phyloP scores from a whole-genome alignment of 768 basidiomycete genomes.

The Tricholomella constricta region DNA sequence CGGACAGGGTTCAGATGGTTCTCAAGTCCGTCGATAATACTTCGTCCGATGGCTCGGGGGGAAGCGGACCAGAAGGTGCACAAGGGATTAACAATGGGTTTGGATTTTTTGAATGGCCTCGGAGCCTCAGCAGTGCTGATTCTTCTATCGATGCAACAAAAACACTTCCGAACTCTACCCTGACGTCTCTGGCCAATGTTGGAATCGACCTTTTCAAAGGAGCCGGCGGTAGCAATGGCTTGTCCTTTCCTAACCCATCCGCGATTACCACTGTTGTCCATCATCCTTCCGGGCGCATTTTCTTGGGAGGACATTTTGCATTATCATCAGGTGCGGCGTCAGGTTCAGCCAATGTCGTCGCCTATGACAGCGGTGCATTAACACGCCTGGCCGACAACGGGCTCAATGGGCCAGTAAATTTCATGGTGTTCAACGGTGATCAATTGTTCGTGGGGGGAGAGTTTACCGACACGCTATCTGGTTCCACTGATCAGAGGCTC shows the following conservation, averaged over 20 bases:
- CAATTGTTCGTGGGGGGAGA: constrained; percentile 84
- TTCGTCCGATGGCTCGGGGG: constrained; percentile 30
- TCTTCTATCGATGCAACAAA: constrained; percentile 58
- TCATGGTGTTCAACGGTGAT: constrained; percentile 63
- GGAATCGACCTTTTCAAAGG: constrained; percentile 64
- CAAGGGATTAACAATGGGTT: constrained; percentile 53
- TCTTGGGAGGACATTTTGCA: constrained; percentile 78
- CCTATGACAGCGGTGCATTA: constrained; percentile 62
- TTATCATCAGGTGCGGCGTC: constrained; percentile 57
- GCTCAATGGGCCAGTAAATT: constrained; percentile 76
- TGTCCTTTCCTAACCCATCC: constrained; percentile 37
- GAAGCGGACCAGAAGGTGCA: constrained; percentile 31
- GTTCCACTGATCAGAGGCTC: constrained; percentile 54
- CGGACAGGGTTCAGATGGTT: constrained; percentile 80
- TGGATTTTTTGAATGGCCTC: constrained; percentile 90
- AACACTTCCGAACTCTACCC: constrained; percentile 63
- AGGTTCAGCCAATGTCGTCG: constrained; percentile 70
- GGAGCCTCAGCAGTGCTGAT: constrained; percentile 31
- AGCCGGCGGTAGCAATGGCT: constrained; percentile 48
- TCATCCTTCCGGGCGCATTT: constrained; percentile 65
- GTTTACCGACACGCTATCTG: constrained; percentile 69
- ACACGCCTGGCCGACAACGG: constrained; percentile 61
- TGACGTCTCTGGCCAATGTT: constrained; percentile 66
- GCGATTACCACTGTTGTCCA: constrained; percentile 59
- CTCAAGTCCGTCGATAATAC: constrained; percentile 63